Conservation (phyloP, 140 eudicot species). For the Stevia rebaudiana region DNA sequence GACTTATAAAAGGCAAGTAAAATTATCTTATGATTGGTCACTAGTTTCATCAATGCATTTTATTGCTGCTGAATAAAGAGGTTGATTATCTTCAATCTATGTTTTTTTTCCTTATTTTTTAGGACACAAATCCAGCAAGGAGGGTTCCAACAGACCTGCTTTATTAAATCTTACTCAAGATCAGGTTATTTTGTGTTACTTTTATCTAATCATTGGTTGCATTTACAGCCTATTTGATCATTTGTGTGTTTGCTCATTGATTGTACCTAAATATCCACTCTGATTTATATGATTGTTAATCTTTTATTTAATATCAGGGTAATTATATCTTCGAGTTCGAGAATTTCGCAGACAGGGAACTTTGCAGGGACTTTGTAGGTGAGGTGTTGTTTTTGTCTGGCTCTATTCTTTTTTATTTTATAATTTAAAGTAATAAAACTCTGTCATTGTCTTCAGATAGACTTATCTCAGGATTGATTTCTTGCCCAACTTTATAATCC, state of each 20-base stretch:
- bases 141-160: conserved; percentile 53
- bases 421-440: neutral
- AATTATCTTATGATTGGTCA: neutral
- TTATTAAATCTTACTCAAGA: conserved; percentile 68
- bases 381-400: conserved; percentile 17
- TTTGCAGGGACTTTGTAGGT: conserved; percentile 86
- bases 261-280: neutral
- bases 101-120: neutral
- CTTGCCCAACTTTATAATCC: neutral
- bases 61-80: conserved; percentile 7
- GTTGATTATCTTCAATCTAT: conserved; percentile 10
- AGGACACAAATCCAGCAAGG: conserved; percentile 80
- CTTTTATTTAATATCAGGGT: conserved; percentile 37
- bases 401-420: neutral
- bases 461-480: neutral
- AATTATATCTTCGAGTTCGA: conserved; percentile 76
- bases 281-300: neutral
- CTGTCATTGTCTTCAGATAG: neutral
- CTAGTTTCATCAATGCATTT: neutral
- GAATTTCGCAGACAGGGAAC: conserved; percentile 67
- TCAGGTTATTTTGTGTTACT: conserved; percentile 31
- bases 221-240: neutral
- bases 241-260: neutral
- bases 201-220: neutral
- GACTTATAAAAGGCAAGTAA: conserved; percentile 52